Conservation (phyloP, 176 grass and related monocot species). For the Oryza brachyantha region DNA sequence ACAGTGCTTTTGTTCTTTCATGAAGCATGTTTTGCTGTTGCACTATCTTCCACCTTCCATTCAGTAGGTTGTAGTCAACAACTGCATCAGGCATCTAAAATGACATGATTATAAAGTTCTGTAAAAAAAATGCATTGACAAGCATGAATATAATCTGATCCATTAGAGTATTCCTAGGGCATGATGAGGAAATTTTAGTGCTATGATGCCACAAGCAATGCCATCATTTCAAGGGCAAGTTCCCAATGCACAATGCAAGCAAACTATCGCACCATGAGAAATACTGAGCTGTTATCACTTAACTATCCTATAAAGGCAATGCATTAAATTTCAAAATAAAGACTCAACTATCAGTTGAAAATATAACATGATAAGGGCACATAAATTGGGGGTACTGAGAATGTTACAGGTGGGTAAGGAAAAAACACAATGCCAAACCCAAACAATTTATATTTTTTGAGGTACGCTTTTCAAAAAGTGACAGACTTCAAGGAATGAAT, state of each 20-base stretch:
- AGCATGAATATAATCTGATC: slow-evolving; percentile 1
- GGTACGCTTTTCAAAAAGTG: neutral
- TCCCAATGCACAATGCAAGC: neutral
- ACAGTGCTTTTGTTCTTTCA: slow-evolving; percentile 74
- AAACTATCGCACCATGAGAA: neutral
- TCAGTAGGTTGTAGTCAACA: slow-evolving; percentile 86
- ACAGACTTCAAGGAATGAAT: neutral
- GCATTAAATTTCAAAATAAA: neutral
- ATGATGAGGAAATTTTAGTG: neutral
- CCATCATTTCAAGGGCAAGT: neutral
- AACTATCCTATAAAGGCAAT: neutral
- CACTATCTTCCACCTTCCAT: slow-evolving; percentile 80
- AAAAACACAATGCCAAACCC: neutral
- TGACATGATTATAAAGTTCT: slow-evolving; percentile 1
- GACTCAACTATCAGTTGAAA: neutral
- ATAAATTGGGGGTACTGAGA: neutral
- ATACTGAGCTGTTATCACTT: neutral
- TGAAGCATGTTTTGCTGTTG: slow-evolving; percentile 95
- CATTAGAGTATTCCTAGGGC: neutral
- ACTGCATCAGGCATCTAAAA: slow-evolving; percentile 94
- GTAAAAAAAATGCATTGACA: neutral
- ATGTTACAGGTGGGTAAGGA: neutral
- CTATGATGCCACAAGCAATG: slow-evolving; percentile 7
- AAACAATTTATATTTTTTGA: neutral
- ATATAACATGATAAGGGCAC: neutral